phyloP scores from a whole-genome alignment of 2,329 filamentous ascomycete species.

The Sporothrix inflata region DNA sequence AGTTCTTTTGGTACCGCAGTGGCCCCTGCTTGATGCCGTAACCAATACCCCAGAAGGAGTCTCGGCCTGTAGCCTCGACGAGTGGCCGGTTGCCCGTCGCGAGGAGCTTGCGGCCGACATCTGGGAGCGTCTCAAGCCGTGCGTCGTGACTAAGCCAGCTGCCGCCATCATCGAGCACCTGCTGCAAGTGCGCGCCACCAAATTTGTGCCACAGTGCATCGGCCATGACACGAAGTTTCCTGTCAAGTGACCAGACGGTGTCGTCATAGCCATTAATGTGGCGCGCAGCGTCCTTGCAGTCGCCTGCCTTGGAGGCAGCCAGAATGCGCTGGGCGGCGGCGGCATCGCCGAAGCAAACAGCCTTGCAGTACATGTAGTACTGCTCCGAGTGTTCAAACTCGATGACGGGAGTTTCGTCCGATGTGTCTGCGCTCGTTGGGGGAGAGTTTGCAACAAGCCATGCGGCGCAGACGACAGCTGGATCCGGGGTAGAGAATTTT shows the following conservation, averaged over 20 bases:
- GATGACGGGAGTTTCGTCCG: neutral
- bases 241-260: neutral
- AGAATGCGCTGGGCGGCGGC: neutral
- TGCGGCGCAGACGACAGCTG: neutral
- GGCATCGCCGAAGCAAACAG: neutral
- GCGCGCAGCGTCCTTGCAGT: neutral
- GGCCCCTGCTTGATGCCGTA: slow-evolving; percentile 4
- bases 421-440: neutral
- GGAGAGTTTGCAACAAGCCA: neutral
- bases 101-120: neutral
- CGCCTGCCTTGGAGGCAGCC: neutral
- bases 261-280: neutral
- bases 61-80: slow-evolving; percentile 1
- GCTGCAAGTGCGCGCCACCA: neutral
- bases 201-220: neutral
- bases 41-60: slow-evolving; percentile 8
- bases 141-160: neutral
- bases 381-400: neutral
- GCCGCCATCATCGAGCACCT: neutral
- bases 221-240: neutral
- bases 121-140: neutral
- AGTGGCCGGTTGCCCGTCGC: neutral
- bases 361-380: slow-evolving; percentile 16
- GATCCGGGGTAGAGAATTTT: neutral
- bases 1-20: neutral